Base-by-base conservation (phyloP, 768 basidiomycete species). In the Tricholoma matsutake region DNA sequence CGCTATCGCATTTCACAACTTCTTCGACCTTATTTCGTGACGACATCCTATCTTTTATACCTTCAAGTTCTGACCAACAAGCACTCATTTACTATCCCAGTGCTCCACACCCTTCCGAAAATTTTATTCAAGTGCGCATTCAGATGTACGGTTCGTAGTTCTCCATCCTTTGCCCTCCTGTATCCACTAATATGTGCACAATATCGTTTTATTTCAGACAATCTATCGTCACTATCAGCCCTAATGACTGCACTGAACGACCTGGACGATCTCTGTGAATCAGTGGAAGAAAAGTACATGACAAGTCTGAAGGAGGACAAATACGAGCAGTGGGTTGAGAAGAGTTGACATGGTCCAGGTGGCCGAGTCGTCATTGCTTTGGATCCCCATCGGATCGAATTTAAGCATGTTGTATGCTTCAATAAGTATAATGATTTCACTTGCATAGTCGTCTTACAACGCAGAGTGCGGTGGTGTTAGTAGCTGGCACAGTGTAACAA, bases 31-130 rank as follows among this genome's bases (percentile, higher is more conserved):
- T 45, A 43, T 57, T 28, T 52, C 31, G 45, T 32, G 35, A 29
- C 32, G 20, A 57, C 4, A 53, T 31, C 51, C 32, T n/a, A 10
- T 31, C 16, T 8, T 16, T 39, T n/a, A 43, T 43, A 20, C 35
- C 1, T 20, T 53, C 28, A 3, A 16, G 32, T 53, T 53, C 4
- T 53, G 51, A 53, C 16, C 18, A n/a, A 4, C 29, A 25, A 16
- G 28, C 9, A 5, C 51, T 53, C 6, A 53, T 11, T n/a, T 47
- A 51, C 2, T 52, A 56, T 22, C 57, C 1, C 66, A 93, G 91
- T 67, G 89, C 84, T 34, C 97, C 97, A 2, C 97, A 98, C 78
- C 97, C 97, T 3, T 97, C 96, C 9, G 97, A 99, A 79, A 91
- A 93, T 66, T 88, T 91, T 67, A 97, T 99, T 68, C 92, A 98